Evolutionary conservation across 805 yeast genomes (phyloP), one percentile per base, ranked within the genome.

Genomic region (Candida xiaguanensis): DNA sequence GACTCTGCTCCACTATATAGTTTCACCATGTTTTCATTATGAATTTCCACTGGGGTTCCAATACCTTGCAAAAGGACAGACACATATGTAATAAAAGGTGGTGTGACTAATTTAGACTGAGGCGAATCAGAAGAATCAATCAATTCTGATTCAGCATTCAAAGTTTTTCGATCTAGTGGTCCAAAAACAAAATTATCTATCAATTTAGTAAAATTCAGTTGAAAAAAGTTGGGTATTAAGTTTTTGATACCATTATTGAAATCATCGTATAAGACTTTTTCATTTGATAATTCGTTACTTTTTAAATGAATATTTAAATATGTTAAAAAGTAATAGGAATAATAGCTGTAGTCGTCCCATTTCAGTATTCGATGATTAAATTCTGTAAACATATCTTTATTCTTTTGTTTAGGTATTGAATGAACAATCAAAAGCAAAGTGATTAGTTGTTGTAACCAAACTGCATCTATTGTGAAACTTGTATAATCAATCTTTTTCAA

Each of bases 1-100:
- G 80, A 69, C 34, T 77, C 82, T 8, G 87, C 65, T 0, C 95
- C 96, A 7, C 73, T 67, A 50, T 82, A 90, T 8, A 90, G 70
- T 48, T 77, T 78, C 31, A 77, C 67, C 38, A 85, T 53, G 31
- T 75, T 71, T 3, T 74, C 62, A 16, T 63, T 65, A 0, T 77
- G 61, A 3, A 75, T 46, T 20, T 65, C 72, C 1, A 58, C 51
- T 1, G 66, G 65, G 1, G 56, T 44, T 5, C 50, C 48, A 1
- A 48, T 16, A 13, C 37, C 41, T 9, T 44, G 44, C 5, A 72
- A 40, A 9, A 67, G 47, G 1, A 67, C 53, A 1, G 72, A 55
- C 15, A 75, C 39, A 31, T 63, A 59, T 0, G 79, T 49, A 4
- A 74, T 47, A 4, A 70, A 35, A 43, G 71, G 61, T 47, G 61